These are phyloP conservation scores for Brettanomyces bruxellensis DNA, from an alignment of 805 yeast genomes.

Conservation along the genomic window DNA sequence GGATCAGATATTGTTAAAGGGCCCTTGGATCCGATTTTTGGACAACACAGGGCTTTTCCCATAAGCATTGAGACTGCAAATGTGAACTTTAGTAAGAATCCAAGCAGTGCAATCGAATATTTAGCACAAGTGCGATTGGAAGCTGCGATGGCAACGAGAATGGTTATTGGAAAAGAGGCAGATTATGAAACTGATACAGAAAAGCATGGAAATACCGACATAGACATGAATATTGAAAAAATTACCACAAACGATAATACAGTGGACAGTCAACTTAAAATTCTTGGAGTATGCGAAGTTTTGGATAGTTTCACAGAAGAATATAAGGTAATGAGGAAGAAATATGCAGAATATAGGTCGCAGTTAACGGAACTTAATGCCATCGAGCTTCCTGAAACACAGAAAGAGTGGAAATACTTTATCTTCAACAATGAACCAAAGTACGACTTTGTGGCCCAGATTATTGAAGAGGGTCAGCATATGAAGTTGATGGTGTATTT, in stretches of 20 bases:
- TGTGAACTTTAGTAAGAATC: constrained; percentile 10
- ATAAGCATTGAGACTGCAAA: constrained; percentile 12
- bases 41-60: constrained; percentile 29
- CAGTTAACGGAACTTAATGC: constrained; percentile 19
- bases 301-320: constrained; percentile 8
- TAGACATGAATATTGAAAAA: constrained; percentile 1
- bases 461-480: constrained; percentile 27
- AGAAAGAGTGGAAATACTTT: constrained; percentile 34
- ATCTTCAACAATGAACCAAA: constrained; percentile 28
- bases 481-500: constrained; percentile 32
- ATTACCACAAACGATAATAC: not conserved
- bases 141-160: constrained; percentile 8
- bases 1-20: constrained; percentile 11
- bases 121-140: constrained; percentile 25
- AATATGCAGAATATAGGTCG: constrained; percentile 13
- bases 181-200: not conserved
- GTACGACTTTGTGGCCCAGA: constrained; percentile 18
- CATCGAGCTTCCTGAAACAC: constrained; percentile 27
- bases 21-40: constrained; percentile 27
- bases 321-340: constrained; percentile 9
- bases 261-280: not conserved
- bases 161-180: constrained; percentile 8
- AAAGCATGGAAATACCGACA: constrained; percentile 4
- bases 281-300: too few species aligned
- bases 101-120: constrained; percentile 22